Evolutionary conservation across 139 green algal species (phyloP), one percentile per base, ranked within the genome.

Genomic region (Parachlorella kessleri): DNA sequence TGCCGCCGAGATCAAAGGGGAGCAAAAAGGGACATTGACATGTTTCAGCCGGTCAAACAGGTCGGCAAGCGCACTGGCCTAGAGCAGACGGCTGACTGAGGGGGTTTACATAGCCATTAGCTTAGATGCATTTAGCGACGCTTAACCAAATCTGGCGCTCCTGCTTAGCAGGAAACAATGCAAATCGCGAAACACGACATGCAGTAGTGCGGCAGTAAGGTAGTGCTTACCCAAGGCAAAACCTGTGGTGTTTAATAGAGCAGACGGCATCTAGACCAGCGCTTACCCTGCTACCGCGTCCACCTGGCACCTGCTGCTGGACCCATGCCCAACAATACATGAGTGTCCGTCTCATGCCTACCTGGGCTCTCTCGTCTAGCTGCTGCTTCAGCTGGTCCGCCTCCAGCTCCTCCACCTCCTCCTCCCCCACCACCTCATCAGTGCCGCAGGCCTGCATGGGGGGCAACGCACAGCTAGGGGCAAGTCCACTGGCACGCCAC

Each of bases 371-470:
- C 54, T 36, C 38, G 55, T 79, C 39, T 14, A 94, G 81, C 28
- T 76, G 41, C 77, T 78, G 42, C 6, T 88, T 83, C 40, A 91
- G 70, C 35, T 85, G 78, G 67, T 94, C 90, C 80, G 93, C 88
- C 70, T 93, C 90, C 0, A 85, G 87, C 38, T 85, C 84, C 59
- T 92, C 90, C 40, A 91, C 83, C 53, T 90, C 87, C 42, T 90
- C 85, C 26, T 67, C 80, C 0, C 65, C 89, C 36, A 94, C 66
- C 24, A 81, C 87, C 21, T 71, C 39, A 18, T 81, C 72, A 37
- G 80, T 83, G 39, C 90, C 90, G 70, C 66, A 78, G 26, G 84
- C 81, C 88, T 93, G 86, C 74, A 72, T 3, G 37, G 23, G 66
- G 10, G 28, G 66, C 8, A n/a, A 35, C 30, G 35, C 41, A 35